Conservation (phyloP, 805 yeast species). For the Kuraishia borneana region DNA sequence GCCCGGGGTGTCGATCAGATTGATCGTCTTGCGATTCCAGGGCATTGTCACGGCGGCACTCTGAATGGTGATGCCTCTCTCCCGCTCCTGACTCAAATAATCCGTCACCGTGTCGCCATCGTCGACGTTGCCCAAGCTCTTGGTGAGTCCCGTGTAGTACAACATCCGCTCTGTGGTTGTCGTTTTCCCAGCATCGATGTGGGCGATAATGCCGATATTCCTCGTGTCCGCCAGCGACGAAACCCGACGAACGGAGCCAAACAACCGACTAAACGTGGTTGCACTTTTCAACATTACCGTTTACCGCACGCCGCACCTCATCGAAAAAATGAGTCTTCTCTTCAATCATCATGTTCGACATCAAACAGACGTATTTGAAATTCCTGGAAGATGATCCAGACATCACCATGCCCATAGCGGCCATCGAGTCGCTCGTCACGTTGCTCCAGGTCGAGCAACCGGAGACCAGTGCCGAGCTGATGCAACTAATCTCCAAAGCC, state of each 20-base stretch:
- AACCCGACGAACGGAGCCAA: too few species aligned
- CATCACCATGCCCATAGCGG: constrained; percentile 98
- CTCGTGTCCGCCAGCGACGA: constrained; percentile 34
- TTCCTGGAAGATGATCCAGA: constrained; percentile 87
- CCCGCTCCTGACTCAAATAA: constrained; percentile 78
- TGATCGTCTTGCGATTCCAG: constrained; percentile 66
- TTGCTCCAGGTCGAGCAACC: constrained; percentile 78
- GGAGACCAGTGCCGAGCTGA: constrained; percentile 86
- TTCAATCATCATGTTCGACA: too few species aligned
- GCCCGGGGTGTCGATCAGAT: constrained; percentile 94
- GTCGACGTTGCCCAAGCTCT: constrained; percentile 83
- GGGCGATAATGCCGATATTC: constrained; percentile 96
- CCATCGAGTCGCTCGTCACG: constrained; percentile 87
- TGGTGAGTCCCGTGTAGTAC: constrained; percentile 75
- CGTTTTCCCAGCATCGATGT: constrained; percentile 97
- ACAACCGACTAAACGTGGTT: too few species aligned
- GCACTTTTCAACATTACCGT: too few species aligned
- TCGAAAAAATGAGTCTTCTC: too few species aligned
- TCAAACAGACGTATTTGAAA: constrained; percentile 67
- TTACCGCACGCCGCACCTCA: too few species aligned
- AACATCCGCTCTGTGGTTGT: constrained; percentile 95
- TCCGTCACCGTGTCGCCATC: constrained; percentile 96
- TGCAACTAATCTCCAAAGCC: constrained; percentile 68
- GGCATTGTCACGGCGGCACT: constrained; percentile 90
- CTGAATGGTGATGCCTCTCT: constrained; percentile 91